Percentiles rank a stretch among this genome's conserved stretches.
These are phyloP conservation scores for Parachaetomium inaequale DNA, from an alignment of 495 filamentous ascomycete genomes.

Conservation along the genomic window DNA sequence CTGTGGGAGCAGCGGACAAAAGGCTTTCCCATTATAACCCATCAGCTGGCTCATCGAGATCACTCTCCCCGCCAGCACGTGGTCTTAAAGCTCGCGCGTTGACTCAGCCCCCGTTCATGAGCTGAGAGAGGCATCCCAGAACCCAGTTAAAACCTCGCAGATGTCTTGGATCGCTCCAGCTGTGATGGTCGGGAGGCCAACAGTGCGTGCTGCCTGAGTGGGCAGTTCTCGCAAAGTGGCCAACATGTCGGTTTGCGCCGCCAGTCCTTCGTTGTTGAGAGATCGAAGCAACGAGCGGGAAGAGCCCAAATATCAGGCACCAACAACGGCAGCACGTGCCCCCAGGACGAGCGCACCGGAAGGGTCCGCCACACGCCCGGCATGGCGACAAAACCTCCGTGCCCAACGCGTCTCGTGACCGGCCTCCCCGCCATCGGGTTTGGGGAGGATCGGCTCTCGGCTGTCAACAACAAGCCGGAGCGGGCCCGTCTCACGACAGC, in stretches of 20 bases:
- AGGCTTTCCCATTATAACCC: neutral
- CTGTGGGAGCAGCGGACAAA: neutral
- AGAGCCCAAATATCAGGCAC: neutral
- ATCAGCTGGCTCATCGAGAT: neutral
- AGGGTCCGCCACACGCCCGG: neutral
- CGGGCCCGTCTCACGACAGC: slow-evolving; percentile 11
- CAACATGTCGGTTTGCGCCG: neutral
- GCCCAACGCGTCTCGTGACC: slow-evolving; percentile 5
- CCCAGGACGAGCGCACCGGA: neutral
- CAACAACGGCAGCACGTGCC: neutral
- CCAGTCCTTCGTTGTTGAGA: neutral
- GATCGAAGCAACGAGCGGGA: neutral
- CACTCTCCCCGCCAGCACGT: neutral
- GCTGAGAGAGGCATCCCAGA: neutral
- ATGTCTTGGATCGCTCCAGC: neutral
- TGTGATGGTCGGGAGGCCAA: neutral
- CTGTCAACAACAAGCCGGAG: neutral
- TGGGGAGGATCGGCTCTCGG: neutral
- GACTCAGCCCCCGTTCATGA: neutral
- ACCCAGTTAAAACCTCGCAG: neutral
- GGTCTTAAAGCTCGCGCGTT: neutral
- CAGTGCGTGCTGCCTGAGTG: neutral
- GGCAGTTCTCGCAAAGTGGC: neutral
- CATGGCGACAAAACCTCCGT: neutral
- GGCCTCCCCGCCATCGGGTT: neutral